Base-by-base conservation (phyloP, 306 rosid genomes). In the Trichosanthes cucumerina region DNA sequence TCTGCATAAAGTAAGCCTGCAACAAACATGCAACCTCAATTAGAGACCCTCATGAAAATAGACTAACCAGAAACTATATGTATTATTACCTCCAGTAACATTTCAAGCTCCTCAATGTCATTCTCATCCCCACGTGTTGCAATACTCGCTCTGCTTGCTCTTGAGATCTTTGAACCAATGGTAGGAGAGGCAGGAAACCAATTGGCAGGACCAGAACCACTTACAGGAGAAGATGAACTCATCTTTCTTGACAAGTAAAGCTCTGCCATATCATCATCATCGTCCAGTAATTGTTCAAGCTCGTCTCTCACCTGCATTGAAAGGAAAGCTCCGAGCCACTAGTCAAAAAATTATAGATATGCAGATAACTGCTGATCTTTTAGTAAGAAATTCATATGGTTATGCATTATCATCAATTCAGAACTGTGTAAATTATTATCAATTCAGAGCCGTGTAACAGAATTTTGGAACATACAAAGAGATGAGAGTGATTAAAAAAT, bases 221-320 rank as follows among this genome's bases (percentile, higher is more conserved):
- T 86, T 79, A 83, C 86, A 50, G 97, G 97, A 56, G 97, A 90
- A 81, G 92, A 81, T 68, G 89, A 79, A 57, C 89, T 86, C 79
- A 90, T 78, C 83, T 95, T 95, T 88, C 99, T 91, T 47, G 97
- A 88, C 81, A 95, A 85, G 89, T 95, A 95, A 39, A 95, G 96
- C 78, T 92, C 99, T 44, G 99, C 97, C 99, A 92, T 92, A 80
- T 95, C 97, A 36, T 92, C 99, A 0, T 95, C 99, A 58, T 95
- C 99, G 66, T 92, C 97, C 81, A 91, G 88, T 79, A 95, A 87
- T 83, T 95, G 99, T 73, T 92, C 99, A 53, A 92, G 97, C 77
- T 91, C 99, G 69, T 95, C 99, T 85, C 97, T 87, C 52, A 92
- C 91, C 97, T 92, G 54, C 39, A 82, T 76, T 41, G 58, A 78